Percentiles rank a stretch among this genome's conserved stretches.
Conservation (phyloP, 2,329 filamentous ascomycete genomes). For the Oidium heveae region DNA sequence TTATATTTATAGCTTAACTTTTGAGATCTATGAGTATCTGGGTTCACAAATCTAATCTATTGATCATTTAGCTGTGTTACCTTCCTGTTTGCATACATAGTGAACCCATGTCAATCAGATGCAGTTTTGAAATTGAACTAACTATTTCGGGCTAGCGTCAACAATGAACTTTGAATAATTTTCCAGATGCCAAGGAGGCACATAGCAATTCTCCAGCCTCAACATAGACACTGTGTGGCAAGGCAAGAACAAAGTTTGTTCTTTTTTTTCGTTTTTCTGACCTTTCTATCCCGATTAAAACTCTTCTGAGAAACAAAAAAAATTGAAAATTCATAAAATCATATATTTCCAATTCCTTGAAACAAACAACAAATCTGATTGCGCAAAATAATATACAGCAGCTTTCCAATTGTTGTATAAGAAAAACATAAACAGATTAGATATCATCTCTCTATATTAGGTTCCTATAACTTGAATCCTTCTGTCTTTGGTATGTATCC, state of each 20-base stretch:
- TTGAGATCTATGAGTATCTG: too few relatives aligned
- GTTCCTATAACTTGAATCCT: neutral
- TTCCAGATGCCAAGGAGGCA: neutral
- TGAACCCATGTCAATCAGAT: too few relatives aligned
- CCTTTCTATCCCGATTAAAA: slow-evolving; percentile 13
- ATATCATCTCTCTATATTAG: too few relatives aligned
- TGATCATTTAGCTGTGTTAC: too few relatives aligned
- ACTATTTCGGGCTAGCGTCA: neutral
- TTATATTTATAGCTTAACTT: too few relatives aligned
- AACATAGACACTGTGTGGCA: too few relatives aligned
- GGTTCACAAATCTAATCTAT: too few relatives aligned
- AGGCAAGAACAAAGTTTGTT: too few relatives aligned
- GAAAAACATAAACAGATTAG: too few relatives aligned
- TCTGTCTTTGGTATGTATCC: neutral
- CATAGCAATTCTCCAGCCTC: neutral
- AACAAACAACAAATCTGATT: neutral
- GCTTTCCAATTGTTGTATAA: too few relatives aligned
- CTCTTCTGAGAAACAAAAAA: slow-evolving; percentile 15
- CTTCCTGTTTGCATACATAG: too few relatives aligned
- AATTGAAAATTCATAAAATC: slow-evolving; percentile 15
- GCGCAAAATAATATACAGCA: neutral
- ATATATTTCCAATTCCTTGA: neutral
- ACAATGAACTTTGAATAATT: neutral
- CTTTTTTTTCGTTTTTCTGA: slow-evolving; percentile 15
- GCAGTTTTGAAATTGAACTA: neutral